These are phyloP conservation scores for Phytophthora sp. DNA, from an alignment of 352 stramenopile species.

Conservation along the genomic window DNA sequence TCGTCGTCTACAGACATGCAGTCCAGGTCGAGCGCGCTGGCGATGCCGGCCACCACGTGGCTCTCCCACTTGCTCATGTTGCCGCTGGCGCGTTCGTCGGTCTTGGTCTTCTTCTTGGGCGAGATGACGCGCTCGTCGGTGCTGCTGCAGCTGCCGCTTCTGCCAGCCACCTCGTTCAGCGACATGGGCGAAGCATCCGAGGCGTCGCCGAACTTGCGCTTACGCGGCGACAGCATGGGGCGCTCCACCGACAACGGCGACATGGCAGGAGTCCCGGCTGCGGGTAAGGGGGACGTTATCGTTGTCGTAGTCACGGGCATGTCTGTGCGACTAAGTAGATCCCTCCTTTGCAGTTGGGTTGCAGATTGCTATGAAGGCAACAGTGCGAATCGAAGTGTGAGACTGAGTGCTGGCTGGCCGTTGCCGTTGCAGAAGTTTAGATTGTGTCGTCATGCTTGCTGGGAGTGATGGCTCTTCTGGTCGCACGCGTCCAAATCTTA, in stretches of 20 bases:
- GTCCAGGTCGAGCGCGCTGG: conserved; percentile 29
- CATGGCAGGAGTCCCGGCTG: conserved; percentile 28
- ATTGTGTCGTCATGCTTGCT: conserved; percentile 17
- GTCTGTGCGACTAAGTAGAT: neutral
- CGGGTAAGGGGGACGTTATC: neutral
- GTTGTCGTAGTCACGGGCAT: conserved; percentile 17
- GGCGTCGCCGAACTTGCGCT: conserved; percentile 49
- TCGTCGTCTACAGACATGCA: conserved; percentile 5
- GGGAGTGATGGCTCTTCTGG: conserved; percentile 28
- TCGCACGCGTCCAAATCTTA: conserved; percentile 33
- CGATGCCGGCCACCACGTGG: conserved; percentile 32
- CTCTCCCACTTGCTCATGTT: conserved; percentile 45
- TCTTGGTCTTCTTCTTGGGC: conserved; percentile 50
- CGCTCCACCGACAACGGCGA: conserved; percentile 47
- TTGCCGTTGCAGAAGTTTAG: conserved; percentile 3
- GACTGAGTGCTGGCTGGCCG: neutral
- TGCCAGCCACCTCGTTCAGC: conserved; percentile 37
- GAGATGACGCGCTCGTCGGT: conserved; percentile 44
- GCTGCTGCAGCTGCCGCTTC: no score
- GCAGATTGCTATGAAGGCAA: no score
- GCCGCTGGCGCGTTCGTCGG: conserved; percentile 19
- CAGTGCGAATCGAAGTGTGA: conserved; percentile 37
- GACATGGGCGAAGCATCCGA: conserved; percentile 37
- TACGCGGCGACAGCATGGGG: conserved; percentile 38
- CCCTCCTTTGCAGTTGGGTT: neutral